Conservation (phyloP, 2,329 filamentous ascomycete genomes). For the Pseudogymnoascus sp. region DNA sequence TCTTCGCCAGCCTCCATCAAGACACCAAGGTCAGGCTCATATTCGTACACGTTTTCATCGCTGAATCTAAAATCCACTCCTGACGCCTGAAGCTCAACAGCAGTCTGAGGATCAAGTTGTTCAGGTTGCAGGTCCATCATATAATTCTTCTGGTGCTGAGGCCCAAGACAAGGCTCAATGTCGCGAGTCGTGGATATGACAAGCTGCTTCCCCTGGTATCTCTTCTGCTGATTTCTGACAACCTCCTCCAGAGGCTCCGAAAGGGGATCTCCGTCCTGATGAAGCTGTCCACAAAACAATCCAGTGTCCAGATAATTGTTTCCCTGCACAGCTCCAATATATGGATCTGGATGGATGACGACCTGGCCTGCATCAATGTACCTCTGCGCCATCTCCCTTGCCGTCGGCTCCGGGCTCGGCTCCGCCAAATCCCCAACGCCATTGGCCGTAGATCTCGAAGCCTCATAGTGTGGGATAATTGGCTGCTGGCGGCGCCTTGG, state of each 20-base stretch:
- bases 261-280: slow-evolving; percentile 34
- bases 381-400: slow-evolving; percentile 24
- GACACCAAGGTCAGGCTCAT: neutral
- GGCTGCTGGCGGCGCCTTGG: slow-evolving; percentile 38
- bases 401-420: slow-evolving; percentile 15
- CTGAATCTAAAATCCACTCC: neutral
- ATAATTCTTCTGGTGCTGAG: neutral
- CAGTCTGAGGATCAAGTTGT: neutral
- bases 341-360: slow-evolving; percentile 35
- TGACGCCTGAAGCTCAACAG: neutral
- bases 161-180: neutral
- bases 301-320: slow-evolving; percentile 39
- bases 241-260: neutral
- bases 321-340: slow-evolving; percentile 49
- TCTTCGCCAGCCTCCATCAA: neutral
- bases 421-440: neutral
- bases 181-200: neutral
- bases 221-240: neutral
- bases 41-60: neutral
- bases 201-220: neutral
- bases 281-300: slow-evolving; percentile 41
- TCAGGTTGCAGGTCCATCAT: neutral
- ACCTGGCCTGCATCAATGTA: slow-evolving; percentile 38
- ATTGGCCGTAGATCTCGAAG: neutral
- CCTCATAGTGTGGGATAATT: slow-evolving; percentile 39